Evolutionary conservation across 257 asterid species (phyloP).

Genomic region (Nicotiana noctiflora): DNA sequence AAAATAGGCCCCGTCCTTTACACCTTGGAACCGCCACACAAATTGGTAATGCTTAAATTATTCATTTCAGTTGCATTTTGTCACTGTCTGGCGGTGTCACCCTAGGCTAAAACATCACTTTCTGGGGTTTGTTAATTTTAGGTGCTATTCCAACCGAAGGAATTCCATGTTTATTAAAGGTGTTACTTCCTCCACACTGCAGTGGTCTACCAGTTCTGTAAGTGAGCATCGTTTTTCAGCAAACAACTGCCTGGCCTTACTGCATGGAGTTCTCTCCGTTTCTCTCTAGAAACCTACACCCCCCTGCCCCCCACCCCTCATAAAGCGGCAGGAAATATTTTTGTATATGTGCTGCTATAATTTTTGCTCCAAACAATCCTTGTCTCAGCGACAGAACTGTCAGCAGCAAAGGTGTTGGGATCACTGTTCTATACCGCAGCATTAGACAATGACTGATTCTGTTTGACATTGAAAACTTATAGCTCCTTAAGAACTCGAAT

Average conservation of each 20-base stretch:
- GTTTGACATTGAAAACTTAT: background rate
- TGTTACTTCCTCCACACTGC: slow-evolving; percentile 80
- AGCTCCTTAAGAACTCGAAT: background rate
- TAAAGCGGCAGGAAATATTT: background rate
- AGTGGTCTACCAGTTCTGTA: slow-evolving; percentile 83
- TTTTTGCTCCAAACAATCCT: background rate
- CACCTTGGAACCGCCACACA: slow-evolving; percentile 97
- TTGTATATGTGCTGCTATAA: background rate
- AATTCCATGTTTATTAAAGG: slow-evolving; percentile 84
- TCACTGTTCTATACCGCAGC: background rate
- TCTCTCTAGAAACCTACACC: background rate
- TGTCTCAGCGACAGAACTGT: background rate
- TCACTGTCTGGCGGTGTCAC: background rate
- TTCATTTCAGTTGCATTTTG: background rate
- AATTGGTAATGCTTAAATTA: slow-evolving; percentile 50
- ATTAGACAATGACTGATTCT: background rate
- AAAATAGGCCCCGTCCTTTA: slow-evolving; percentile 81
- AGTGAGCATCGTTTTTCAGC: slow-evolving; percentile 27
- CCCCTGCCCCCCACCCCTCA: background rate
- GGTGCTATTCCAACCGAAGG: slow-evolving; percentile 99
- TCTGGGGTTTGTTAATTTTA: slow-evolving; percentile 20
- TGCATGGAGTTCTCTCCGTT: background rate
- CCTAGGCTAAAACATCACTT: background rate
- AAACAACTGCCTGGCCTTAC: background rate
- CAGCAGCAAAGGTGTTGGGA: background rate